Evolutionary conservation across 768 basidiomycete genomes (phyloP).

Genomic region (Phylloporus sp.): DNA sequence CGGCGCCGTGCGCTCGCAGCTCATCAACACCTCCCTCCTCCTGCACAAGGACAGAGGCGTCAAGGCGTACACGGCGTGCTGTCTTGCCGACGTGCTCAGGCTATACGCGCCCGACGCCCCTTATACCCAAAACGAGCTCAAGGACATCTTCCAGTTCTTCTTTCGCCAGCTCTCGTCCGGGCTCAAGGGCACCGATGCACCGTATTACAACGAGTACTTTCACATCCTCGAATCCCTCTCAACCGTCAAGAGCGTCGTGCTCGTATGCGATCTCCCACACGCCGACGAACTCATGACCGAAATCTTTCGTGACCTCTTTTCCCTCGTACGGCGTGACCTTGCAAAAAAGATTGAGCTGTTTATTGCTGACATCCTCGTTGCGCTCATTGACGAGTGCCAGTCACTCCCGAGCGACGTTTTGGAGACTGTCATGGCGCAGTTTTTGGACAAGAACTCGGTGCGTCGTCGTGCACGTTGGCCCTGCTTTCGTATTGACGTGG

Average conservation of each 20-base stretch:
- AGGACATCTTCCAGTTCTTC: slow-evolving; percentile 98
- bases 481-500: slow-evolving; percentile 1
- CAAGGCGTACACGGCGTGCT: slow-evolving; percentile 92
- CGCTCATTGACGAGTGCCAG: slow-evolving; percentile 83
- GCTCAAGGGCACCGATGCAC: slow-evolving; percentile 70
- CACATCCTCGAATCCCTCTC: slow-evolving; percentile 92
- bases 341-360: slow-evolving; percentile 82
- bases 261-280: slow-evolving; percentile 87
- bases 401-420: slow-evolving; percentile 75
- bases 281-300: slow-evolving; percentile 81
- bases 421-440: slow-evolving; percentile 81
- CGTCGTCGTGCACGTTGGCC: slow-evolving; percentile 21
- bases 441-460: slow-evolving; percentile 74
- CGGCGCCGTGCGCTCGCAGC: slow-evolving; percentile 64
- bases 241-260: slow-evolving; percentile 90
- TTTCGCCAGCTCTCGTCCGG: slow-evolving; percentile 76
- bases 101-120: slow-evolving; percentile 97
- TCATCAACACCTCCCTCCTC: slow-evolving; percentile 74
- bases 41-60: slow-evolving; percentile 96
- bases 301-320: slow-evolving; percentile 82
- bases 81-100: slow-evolving; percentile 88
- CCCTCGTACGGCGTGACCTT: slow-evolving; percentile 67
- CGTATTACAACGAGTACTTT: slow-evolving; percentile 91
- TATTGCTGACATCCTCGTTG: slow-evolving; percentile 86
- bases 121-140: slow-evolving; percentile 81